Conservation (phyloP, 805 yeast genomes). For the Debaryomyces castellii region DNA sequence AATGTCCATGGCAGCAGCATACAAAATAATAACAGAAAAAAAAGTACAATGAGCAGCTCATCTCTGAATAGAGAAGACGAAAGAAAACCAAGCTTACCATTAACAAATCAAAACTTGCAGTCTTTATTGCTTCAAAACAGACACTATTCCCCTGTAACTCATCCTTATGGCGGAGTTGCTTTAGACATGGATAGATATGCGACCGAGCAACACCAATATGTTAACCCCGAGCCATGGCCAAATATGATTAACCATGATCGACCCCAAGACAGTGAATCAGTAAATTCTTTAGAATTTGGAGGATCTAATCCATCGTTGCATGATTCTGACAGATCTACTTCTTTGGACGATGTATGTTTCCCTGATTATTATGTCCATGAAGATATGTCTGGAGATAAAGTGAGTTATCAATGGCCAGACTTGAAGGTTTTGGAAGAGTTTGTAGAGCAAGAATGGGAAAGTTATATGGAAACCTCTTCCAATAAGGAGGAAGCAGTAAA, state of each 20-base stretch:
- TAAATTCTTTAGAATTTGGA: slow-evolving; percentile 40
- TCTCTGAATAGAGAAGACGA: not conserved
- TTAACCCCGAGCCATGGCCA: slow-evolving; percentile 10
- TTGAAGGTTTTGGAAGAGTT: slow-evolving; percentile 71
- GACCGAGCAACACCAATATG: slow-evolving; percentile 26
- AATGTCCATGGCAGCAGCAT: not conserved
- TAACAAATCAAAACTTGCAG: slow-evolving; percentile 39
- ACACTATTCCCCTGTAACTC: slow-evolving; percentile 10
- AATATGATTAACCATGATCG: not conserved
- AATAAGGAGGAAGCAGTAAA: slow-evolving; percentile 22
- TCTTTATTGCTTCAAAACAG: slow-evolving; percentile 16
- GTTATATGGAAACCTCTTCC: slow-evolving; percentile 7
- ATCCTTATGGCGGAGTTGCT: slow-evolving; percentile 25
- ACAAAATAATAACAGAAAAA: slow-evolving; percentile 1
- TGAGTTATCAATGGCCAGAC: slow-evolving; percentile 75
- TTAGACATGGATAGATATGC: slow-evolving; percentile 42
- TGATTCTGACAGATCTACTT: slow-evolving; percentile 62
- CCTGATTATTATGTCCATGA: slow-evolving; percentile 59
- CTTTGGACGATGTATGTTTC: slow-evolving; percentile 89
- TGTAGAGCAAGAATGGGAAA: slow-evolving; percentile 62
- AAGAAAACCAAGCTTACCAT: slow-evolving; percentile 20
- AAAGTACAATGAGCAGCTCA: slow-evolving; percentile 1
- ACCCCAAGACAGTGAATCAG: slow-evolving; percentile 12
- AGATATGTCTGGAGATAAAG: slow-evolving; percentile 15
- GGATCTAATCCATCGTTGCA: slow-evolving; percentile 66